phyloP scores from a whole-genome alignment of 176 grass and related monocot species.

The Ensete ventricosum region DNA sequence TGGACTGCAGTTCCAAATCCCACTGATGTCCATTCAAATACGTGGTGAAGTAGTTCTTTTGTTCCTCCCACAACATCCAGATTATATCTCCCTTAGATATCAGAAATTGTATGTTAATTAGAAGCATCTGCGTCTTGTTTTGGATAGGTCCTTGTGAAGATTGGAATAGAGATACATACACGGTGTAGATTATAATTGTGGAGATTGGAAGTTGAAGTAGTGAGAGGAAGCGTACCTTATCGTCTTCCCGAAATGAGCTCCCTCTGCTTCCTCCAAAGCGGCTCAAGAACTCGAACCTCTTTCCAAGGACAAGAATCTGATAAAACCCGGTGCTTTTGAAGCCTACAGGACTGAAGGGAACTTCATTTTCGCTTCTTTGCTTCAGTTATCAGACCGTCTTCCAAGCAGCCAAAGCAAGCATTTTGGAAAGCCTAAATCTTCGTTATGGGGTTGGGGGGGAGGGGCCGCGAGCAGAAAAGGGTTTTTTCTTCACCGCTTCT shows the following conservation, averaged over 20 bases:
- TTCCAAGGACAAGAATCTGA: constrained; percentile 4
- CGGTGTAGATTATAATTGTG: too few relatives aligned
- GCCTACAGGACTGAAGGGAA: background rate
- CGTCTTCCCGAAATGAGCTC: background rate
- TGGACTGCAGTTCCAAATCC: constrained; percentile 27
- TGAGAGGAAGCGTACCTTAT: background rate
- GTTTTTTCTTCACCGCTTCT: too few relatives aligned
- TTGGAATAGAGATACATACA: background rate
- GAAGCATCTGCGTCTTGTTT: background rate
- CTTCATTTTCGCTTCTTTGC: background rate
- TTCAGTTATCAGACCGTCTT: background rate
- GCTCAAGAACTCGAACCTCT: background rate
- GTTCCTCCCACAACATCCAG: background rate
- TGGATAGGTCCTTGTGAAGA: background rate
- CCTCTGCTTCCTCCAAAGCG: background rate
- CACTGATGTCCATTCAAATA: background rate
- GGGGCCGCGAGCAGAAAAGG: too few relatives aligned
- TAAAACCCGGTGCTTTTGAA: background rate
- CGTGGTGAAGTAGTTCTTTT: background rate
- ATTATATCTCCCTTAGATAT: background rate
- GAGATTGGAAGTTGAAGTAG: background rate
- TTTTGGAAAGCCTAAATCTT: too few relatives aligned
- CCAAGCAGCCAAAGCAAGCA: background rate
- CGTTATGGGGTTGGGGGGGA: too few relatives aligned
- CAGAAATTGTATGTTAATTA: background rate